These are phyloP conservation scores for Fusarium sororula DNA, from an alignment of 2,329 filamentous ascomycete species.

Conservation along the genomic window DNA sequence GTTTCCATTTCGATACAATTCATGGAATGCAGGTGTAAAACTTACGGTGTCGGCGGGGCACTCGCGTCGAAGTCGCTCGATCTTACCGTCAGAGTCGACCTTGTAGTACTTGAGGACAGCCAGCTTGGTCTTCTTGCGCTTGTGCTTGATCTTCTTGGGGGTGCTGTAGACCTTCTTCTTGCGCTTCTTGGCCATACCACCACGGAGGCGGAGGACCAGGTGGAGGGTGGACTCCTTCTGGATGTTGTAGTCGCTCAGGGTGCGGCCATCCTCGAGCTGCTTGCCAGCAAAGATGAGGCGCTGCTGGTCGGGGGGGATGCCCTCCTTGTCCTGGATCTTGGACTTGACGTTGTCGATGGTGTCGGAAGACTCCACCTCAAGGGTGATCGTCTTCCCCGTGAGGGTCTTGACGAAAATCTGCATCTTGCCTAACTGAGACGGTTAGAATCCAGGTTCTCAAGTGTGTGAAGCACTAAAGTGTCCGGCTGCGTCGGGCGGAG, in stretches of 20 bases:
- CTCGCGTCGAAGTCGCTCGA: slow-evolving; percentile 98
- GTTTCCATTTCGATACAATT: accelerated
- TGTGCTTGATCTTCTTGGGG: slow-evolving; percentile 99
- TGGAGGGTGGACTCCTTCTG: slow-evolving; percentile 99
- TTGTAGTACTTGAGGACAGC: slow-evolving; percentile 99
- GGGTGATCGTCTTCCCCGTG: slow-evolving; percentile 99
- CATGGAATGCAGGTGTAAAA: not conserved
- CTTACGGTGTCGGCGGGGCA: slow-evolving; percentile 90
- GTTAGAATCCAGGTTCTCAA: slow-evolving; percentile 50
- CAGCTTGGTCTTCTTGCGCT: slow-evolving; percentile 99
- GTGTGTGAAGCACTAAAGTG: not conserved
- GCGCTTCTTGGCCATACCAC: slow-evolving; percentile 95
- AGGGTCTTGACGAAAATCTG: slow-evolving; percentile 85
- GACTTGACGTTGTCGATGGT: slow-evolving; percentile 99
- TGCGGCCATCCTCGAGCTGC: slow-evolving; percentile 99
- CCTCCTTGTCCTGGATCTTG: slow-evolving; percentile 99
- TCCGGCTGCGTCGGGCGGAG: not conserved
- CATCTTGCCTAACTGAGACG: slow-evolving; percentile 69
- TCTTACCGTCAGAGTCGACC: slow-evolving; percentile 99
- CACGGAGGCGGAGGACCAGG: slow-evolving; percentile 96
- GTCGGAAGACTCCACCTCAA: slow-evolving; percentile 99
- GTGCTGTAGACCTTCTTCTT: slow-evolving; percentile 99
- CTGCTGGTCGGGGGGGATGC: slow-evolving; percentile 98
- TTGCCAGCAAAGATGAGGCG: slow-evolving; percentile 99
- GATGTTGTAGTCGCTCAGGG: slow-evolving; percentile 99